Conservation (phyloP, 2,329 filamentous ascomycete species). For the Sporothrix inflata region DNA sequence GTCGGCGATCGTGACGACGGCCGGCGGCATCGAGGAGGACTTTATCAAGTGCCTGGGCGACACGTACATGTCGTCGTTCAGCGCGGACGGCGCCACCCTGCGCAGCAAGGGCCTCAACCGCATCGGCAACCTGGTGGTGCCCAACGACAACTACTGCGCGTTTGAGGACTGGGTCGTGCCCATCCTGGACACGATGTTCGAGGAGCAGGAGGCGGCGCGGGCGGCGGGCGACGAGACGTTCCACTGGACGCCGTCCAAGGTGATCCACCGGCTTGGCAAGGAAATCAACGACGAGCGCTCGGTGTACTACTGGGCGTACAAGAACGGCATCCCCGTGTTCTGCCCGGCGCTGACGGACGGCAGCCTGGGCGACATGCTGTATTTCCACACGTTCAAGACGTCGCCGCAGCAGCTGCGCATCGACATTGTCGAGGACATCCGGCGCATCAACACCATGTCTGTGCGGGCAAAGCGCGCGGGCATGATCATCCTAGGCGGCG, state of each 20-base stretch:
- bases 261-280: slow-evolving; percentile 85
- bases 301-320: slow-evolving; percentile 97
- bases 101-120: slow-evolving; percentile 88
- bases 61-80: slow-evolving; percentile 90
- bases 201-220: slow-evolving; percentile 78
- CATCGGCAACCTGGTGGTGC: slow-evolving; percentile 93
- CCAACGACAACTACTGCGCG: slow-evolving; percentile 94
- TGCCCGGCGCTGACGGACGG: slow-evolving; percentile 95
- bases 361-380: slow-evolving; percentile 95
- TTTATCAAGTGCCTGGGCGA: slow-evolving; percentile 97
- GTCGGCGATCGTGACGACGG: slow-evolving; percentile 91
- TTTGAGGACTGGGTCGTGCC: slow-evolving; percentile 98
- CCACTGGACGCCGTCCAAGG: slow-evolving; percentile 90
- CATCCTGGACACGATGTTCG: slow-evolving; percentile 90
- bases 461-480: slow-evolving; percentile 85
- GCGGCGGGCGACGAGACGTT: slow-evolving; percentile 61
- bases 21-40: slow-evolving; percentile 94
- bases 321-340: slow-evolving; percentile 96
- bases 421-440: slow-evolving; percentile 92
- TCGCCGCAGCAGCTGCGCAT: slow-evolving; percentile 80
- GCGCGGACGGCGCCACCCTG: slow-evolving; percentile 73
- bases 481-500: slow-evolving; percentile 94
- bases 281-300: slow-evolving; percentile 93
- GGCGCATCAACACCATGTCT: slow-evolving; percentile 87
- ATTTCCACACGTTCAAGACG: slow-evolving; percentile 94